phyloP scores from a whole-genome alignment of 2,329 filamentous ascomycete species.

The Capronia coronata region DNA sequence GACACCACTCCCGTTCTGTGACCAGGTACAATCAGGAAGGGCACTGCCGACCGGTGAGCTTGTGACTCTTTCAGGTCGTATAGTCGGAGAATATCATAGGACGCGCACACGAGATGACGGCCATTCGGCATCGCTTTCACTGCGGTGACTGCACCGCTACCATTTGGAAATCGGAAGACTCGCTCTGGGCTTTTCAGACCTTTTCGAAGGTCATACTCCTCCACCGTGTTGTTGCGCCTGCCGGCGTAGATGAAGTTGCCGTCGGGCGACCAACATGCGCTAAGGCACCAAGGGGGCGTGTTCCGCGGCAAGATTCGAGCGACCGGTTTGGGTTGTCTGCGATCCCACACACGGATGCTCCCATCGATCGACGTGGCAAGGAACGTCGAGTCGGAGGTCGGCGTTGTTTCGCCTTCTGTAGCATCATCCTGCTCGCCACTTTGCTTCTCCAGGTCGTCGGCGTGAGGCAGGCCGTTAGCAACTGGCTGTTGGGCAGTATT shows the following conservation, averaged over 20 bases:
- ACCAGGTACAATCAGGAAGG: constrained; percentile 93
- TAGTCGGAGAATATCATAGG: constrained; percentile 84
- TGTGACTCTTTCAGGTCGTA: constrained; percentile 71
- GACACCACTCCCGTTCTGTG: constrained; percentile 83
- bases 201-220: constrained; percentile 86
- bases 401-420: constrained; percentile 38
- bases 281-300: constrained; percentile 95
- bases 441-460: constrained; percentile 35
- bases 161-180: constrained; percentile 78
- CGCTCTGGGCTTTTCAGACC: constrained; percentile 67
- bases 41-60: constrained; percentile 70
- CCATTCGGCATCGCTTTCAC: constrained; percentile 88
- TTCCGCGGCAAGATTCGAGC: constrained; percentile 69
- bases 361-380: constrained; percentile 61
- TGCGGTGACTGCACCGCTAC: constrained; percentile 83
- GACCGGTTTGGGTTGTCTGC: constrained; percentile 64
- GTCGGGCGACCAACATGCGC: constrained; percentile 90
- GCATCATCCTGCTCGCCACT: constrained; percentile 43
- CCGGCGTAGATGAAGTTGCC: constrained; percentile 94
- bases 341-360: constrained; percentile 45
- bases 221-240: constrained; percentile 82
- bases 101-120: constrained; percentile 77
- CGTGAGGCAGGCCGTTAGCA: constrained; percentile 40
- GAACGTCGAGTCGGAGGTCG: constrained; percentile 69
- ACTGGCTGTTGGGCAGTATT: constrained; percentile 28